Conservation (phyloP, 768 basidiomycete species). For the Rhizopogon vinicolor region DNA sequence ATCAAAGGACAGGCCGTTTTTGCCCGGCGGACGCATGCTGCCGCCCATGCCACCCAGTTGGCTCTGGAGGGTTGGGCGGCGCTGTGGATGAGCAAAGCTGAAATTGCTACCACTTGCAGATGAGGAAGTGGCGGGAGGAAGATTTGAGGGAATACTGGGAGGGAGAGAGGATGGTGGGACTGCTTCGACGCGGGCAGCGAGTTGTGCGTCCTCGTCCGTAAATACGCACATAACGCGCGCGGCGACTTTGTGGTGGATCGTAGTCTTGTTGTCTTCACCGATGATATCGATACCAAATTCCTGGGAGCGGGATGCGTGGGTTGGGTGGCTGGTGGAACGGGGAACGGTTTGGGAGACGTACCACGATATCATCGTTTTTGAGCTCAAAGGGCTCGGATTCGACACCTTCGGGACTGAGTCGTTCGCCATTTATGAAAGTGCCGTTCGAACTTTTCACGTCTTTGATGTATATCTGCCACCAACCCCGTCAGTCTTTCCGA, state of each 20-base stretch:
- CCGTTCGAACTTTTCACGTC: slow-evolving; percentile 98
- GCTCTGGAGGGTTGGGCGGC: slow-evolving; percentile 53
- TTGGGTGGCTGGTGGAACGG: neutral
- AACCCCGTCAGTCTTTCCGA: slow-evolving; percentile 7
- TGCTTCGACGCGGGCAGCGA: slow-evolving; percentile 67
- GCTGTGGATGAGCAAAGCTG: slow-evolving; percentile 41
- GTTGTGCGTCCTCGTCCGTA: slow-evolving; percentile 76
- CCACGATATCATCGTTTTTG: slow-evolving; percentile 93
- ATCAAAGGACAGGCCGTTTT: slow-evolving; percentile 88
- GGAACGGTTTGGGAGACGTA: slow-evolving; percentile 37
- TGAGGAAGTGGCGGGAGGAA: slow-evolving; percentile 32
- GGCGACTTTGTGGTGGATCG: slow-evolving; percentile 98
- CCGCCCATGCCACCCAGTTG: slow-evolving; percentile 80
- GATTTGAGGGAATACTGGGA: slow-evolving; percentile 5
- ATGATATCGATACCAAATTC: slow-evolving; percentile 99
- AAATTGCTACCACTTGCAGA: slow-evolving; percentile 28
- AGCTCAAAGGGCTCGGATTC: slow-evolving; percentile 93
- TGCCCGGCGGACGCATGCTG: slow-evolving; percentile 66
- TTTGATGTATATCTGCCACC: slow-evolving; percentile 85
- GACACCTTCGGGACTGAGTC: slow-evolving; percentile 82
- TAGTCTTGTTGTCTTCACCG: slow-evolving; percentile 96
- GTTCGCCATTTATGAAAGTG: slow-evolving; percentile 95
- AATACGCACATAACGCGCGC: slow-evolving; percentile 90
- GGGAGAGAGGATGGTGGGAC: slow-evolving; percentile 41
- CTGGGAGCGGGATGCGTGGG: slow-evolving; percentile 33